Base-by-base conservation (phyloP, 1,284 basidiomycete genomes). In the Phellinidium pouzarii region DNA sequence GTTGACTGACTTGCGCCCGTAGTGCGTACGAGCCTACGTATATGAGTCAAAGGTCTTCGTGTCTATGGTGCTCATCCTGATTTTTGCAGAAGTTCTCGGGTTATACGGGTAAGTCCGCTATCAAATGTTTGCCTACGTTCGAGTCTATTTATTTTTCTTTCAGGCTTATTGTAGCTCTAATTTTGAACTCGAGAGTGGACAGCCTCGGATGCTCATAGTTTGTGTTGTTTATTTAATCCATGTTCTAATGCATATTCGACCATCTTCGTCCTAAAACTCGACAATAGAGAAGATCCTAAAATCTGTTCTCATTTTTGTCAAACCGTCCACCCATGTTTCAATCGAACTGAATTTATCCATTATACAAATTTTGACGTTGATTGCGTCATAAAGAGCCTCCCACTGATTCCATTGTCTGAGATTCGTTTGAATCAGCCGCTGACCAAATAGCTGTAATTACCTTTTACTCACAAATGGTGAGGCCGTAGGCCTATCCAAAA, bases 21-120 rank as follows among this genome's bases (percentile, higher is more conserved):
- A 59, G 58, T 59, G 58, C 34, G 58, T 59, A 43, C 48, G 58
- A 29, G 58, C 58, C 12, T 59, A 59, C 47, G 49, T 59, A 38
- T 89, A 95, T 68, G 93, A 97, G 73, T 91, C 92, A 44, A 78
- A 91, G 65, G 76, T 98, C 59, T 98, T 93, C 71, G 94, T 97
- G 64, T 91, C 88, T 65, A 86, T 85, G 84, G 82, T 82, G 49
- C 72, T 84, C 50, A 84, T 85, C 63, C 80, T 88, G 68, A 89
- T 89, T 76, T 89, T 91, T 71, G 85, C 87, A 55, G 88, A 92
- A 73, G 88, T 91, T 20, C 71, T 91, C 72, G 86, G 85, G 64
- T 73, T 87, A 20, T 91, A 91, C 65, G 86, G 82, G 61, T 62
- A 29, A 31, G 60, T 57, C 31, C 44, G 72, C 59, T 48, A 65